These are phyloP conservation scores for Trichocomaceae sp. DNA, from an alignment of 2,329 filamentous ascomycete genomes.

Conservation along the genomic window DNA sequence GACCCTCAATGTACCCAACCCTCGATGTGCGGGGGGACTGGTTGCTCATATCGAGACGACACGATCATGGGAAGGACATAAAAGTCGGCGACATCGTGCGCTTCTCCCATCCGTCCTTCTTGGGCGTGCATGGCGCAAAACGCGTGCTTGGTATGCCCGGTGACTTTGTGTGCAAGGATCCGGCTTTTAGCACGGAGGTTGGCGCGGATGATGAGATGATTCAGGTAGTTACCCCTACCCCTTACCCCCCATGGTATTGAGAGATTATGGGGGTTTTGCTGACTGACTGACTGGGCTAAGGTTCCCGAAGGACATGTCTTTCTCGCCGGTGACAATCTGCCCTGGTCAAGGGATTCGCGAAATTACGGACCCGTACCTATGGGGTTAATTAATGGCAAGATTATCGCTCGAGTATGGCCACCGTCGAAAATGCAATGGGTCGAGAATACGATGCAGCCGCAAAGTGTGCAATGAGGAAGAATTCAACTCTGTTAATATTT, in stretches of 20 bases:
- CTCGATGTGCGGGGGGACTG: constrained; percentile 62
- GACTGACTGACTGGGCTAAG: constrained; percentile 38
- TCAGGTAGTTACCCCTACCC: constrained; percentile 39
- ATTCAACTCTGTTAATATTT: no score
- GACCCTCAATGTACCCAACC: constrained; percentile 86
- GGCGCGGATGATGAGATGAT: constrained; percentile 36
- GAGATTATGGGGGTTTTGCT: background rate
- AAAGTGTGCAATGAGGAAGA: background rate
- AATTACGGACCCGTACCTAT: constrained; percentile 80
- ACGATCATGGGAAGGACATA: constrained; percentile 61
- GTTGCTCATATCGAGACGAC: constrained; percentile 61
- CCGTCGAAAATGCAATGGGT: constrained; percentile 31
- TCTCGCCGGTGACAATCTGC: constrained; percentile 80
- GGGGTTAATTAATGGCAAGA: constrained; percentile 75
- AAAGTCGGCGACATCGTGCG: constrained; percentile 77
- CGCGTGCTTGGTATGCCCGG: constrained; percentile 68
- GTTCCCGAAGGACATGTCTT: constrained; percentile 90
- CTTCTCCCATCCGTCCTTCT: constrained; percentile 66
- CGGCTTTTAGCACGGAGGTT: constrained; percentile 27
- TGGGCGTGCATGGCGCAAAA: constrained; percentile 62
- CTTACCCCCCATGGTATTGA: background rate
- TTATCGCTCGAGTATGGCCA: constrained; percentile 50
- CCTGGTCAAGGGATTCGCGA: constrained; percentile 77
- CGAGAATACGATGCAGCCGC: constrained; percentile 30
- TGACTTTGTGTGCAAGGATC: constrained; percentile 46